phyloP scores from a whole-genome alignment of 805 yeast genomes.

The Pichia nanzhaoensis region DNA sequence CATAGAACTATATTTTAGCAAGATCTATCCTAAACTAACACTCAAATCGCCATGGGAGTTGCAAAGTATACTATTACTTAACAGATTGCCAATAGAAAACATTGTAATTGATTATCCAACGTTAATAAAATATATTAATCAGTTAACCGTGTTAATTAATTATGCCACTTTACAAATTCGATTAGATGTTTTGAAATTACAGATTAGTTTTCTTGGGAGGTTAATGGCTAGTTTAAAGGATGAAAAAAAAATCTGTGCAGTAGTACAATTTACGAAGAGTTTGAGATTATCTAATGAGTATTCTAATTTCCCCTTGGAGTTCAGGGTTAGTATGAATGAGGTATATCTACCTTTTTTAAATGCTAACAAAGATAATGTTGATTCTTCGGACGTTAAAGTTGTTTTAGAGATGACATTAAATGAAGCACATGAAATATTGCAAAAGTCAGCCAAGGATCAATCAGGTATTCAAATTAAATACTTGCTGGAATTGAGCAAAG shows the following conservation, averaged over 20 bases:
- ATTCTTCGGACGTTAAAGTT: neutral
- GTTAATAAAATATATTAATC: neutral
- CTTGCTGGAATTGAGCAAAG: slow-evolving; percentile 10
- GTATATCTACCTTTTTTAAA: slow-evolving; percentile 4
- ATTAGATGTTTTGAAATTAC: slow-evolving; percentile 9
- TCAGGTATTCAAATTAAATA: slow-evolving; percentile 7
- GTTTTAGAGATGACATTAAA: neutral
- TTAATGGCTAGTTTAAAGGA: neutral
- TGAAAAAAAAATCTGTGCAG: neutral
- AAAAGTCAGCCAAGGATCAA: neutral
- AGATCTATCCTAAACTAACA: slow-evolving; percentile 4
- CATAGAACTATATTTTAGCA: slow-evolving; percentile 6
- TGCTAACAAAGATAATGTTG: neutral
- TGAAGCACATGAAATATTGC: neutral
- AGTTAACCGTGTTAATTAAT: neutral
- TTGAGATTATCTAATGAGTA: slow-evolving; percentile 1
- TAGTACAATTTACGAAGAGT: neutral
- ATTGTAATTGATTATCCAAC: neutral
- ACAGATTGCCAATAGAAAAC: slow-evolving; percentile 4
- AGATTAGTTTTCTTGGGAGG: slow-evolving; percentile 7
- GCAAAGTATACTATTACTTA: slow-evolving; percentile 12
- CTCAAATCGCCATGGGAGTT: slow-evolving; percentile 13
- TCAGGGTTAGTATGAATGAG: slow-evolving; percentile 1
- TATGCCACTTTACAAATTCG: slow-evolving; percentile 9
- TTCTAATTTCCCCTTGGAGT: neutral